Base-by-base conservation (phyloP, 192 early-diverging fungal genomes). In the Geosiphon pyriformis region DNA sequence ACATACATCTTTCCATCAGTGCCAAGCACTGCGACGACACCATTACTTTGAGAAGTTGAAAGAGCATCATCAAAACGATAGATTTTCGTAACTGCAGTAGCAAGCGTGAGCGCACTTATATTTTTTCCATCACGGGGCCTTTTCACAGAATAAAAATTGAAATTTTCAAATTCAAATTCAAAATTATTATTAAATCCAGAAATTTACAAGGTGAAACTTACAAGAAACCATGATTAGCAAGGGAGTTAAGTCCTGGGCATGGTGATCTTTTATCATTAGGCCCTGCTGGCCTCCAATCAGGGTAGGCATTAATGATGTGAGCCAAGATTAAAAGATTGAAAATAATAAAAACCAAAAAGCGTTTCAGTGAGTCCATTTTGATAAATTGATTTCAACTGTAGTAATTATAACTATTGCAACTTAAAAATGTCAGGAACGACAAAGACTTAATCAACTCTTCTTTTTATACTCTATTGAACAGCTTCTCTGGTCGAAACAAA, bases 171-270 rank as follows among this genome's bases (percentile, higher is more conserved):
- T 20, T n/a, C n/a, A n/a, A n/a, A n/a, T n/a, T n/a, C n/a, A n/a
- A n/a, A n/a, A 10, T 10, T 6, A 10, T 42, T 42, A 10, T 6
- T 6, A 42, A 42, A 10, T 12, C 12, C 27, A 29, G 11, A 1
- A 0, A 20, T 26, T 33, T 60, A n/a, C 20, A 33, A 23, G 10
- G 8, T 23, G 26, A 46, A 46, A 51, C 42, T 63, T 63, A 63
- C 61, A 63, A 48, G 26, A 27, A 51, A 7, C 61, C 61, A 63
- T 63, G 47, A 31, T 63, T 63, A n/a, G 61, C 61, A 26, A 63
- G 32, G 31, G 17, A 1, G n/a, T 63, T 63, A 4, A 63, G 11
- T 3, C 22, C 48, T 12, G 61, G 61, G 32, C 61, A 63, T 12
- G 61, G 61, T 18, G 61, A 63, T n/a, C 61, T 63, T 48, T 30